Base-by-base conservation (phyloP, 768 basidiomycete species). In the Pisolithus albus region DNA sequence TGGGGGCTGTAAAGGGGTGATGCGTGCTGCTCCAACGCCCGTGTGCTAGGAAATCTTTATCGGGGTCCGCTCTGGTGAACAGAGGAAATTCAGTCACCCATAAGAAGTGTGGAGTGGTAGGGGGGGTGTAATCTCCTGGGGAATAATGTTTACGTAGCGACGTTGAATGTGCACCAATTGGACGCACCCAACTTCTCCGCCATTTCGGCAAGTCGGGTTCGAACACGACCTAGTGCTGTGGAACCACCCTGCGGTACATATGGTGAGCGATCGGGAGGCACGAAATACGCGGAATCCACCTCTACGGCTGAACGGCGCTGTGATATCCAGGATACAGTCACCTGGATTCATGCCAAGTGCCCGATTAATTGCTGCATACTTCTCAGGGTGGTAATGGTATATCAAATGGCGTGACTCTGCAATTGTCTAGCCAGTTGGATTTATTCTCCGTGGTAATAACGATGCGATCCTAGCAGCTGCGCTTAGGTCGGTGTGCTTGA, bases 51-150 rank as follows among this genome's bases (percentile, higher is more conserved):
- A 85, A 81, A 36, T 88, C 83, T 70, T 96, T 96, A 72, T 96
- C 93, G 50, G 77, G 75, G 65, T 96, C 93, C 36, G 85, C 82
- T 28, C 76, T 82, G 15, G 93, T 83, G 72, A 95, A 96, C 21
- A 97, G 76, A 13, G 94, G 94, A 65, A 96, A 96, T 66, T 95
- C 92, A 5, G 92, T 95, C 49, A 97, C 81, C 94, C 94, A 97
- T 18, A 94, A 75, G 69, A 97, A 94, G 66, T 90, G 86, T 45
- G 90, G 90, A 23, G 69, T 68, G 26, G 73, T 49, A 3, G 83
- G 70, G 10, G 84, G 74, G 15, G 64, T 66, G 52, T 84, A 75
- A 46, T 81, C 76, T 47, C 83, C 87, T 86, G 59, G 46, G 60
- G 46, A 59, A 56, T 51, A 43, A 28, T 53, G 49, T 59, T 59